Evolutionary conservation across 208 protist genomes (phyloP).

Genomic region (Crithidia expoeki): DNA sequence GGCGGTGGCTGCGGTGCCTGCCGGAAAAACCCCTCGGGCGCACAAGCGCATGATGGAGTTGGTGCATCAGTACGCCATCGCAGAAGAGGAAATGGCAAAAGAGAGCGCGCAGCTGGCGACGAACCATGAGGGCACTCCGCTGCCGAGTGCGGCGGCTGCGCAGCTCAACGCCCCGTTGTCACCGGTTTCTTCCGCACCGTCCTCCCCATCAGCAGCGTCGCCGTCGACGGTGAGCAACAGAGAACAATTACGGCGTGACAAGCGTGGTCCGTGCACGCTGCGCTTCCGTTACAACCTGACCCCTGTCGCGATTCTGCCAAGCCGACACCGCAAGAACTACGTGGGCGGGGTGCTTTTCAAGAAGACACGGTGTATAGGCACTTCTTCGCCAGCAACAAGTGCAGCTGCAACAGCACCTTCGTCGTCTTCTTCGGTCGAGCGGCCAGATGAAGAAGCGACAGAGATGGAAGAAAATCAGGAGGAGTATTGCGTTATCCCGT

Average conservation of each 20-base stretch:
- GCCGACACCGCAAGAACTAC: constrained; percentile 40
- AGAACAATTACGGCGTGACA: neutral
- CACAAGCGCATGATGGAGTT: constrained; percentile 87
- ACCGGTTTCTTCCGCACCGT: neutral
- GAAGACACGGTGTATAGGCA: neutral
- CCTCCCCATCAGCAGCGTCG: neutral
- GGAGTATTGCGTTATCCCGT: constrained; percentile 69
- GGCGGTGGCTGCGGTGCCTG: constrained; percentile 34
- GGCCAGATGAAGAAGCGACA: no score
- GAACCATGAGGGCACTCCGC: constrained; percentile 27
- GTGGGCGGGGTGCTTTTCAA: constrained; percentile 83
- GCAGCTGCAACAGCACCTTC: no score
- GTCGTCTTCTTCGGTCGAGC: no score
- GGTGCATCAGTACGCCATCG: constrained; percentile 46
- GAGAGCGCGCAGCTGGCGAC: constrained; percentile 28
- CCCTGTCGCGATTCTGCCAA: constrained; percentile 71
- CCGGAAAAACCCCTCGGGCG: constrained; percentile 52
- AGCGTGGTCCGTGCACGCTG: constrained; percentile 60
- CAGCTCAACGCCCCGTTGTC: neutral
- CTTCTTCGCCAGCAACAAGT: neutral
- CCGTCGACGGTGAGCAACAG: neutral
- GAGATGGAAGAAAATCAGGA: constrained; percentile 10
- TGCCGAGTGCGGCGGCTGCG: constrained; percentile 19
- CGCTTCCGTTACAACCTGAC: constrained; percentile 76
- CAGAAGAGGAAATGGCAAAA: constrained; percentile 13